Conservation (phyloP, 140 eudicot genomes). For the Ambrosia hybrid region DNA sequence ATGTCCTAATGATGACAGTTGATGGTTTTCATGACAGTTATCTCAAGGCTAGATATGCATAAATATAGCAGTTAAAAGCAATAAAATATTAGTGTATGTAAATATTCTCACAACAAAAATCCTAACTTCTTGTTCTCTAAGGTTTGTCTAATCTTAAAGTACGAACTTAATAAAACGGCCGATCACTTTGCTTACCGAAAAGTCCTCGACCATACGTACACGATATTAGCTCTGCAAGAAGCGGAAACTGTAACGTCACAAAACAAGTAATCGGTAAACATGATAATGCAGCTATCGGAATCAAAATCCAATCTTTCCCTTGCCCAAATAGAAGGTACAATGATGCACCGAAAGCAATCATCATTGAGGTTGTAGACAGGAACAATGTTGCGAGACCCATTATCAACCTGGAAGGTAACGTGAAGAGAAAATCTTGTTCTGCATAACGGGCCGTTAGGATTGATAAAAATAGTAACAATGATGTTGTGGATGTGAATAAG, state of each 20-base stretch:
- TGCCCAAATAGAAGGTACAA: conserved; percentile 39
- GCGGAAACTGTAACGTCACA: conserved; percentile 44
- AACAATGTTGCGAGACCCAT: conserved; percentile 38
- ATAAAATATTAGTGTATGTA: conserved; percentile 1
- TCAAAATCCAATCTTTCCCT: conserved; percentile 37
- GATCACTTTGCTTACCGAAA: conserved; percentile 42
- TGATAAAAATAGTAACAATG: conserved; percentile 35
- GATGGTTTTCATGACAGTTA: background rate
- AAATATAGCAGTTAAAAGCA: background rate
- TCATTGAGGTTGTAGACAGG: conserved; percentile 41
- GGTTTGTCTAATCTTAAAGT: background rate
- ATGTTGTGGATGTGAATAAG: conserved; percentile 43
- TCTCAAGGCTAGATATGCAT: background rate
- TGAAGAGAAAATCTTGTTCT: conserved; percentile 39
- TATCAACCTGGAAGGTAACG: conserved; percentile 40
- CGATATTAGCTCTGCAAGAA: conserved; percentile 43
- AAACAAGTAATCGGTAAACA: conserved; percentile 42
- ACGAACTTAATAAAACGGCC: conserved; percentile 26
- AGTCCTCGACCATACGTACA: conserved; percentile 47
- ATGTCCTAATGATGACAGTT: background rate
- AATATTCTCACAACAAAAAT: conserved; percentile 10
- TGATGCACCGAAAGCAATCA: conserved; percentile 43
- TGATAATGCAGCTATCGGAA: conserved; percentile 35
- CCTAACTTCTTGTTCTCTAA: background rate
- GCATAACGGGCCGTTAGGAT: conserved; percentile 48